A percentile compares a stretch with the other conserved stretches of the same genome.
Conservation (phyloP, 352 stramenopile species). For the Globisporangium nagaii region DNA sequence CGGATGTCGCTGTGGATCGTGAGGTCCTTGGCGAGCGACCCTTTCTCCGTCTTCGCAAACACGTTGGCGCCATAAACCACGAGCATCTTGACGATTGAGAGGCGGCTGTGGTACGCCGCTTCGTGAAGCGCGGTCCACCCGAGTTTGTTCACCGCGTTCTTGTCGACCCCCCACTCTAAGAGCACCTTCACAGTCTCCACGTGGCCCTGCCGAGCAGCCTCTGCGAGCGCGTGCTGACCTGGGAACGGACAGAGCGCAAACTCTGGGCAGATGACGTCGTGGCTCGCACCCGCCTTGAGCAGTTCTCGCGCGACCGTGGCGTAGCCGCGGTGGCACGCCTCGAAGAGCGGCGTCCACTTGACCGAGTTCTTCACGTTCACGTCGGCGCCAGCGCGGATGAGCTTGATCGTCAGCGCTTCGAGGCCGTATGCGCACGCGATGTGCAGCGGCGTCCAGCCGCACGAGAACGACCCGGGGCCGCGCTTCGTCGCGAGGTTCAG, state of each 20-base stretch:
- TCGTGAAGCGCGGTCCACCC: constrained; percentile 81
- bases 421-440: constrained; percentile 77
- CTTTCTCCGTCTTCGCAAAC: constrained; percentile 54
- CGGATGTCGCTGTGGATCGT: constrained; percentile 79
- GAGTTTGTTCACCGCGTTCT: constrained; percentile 67
- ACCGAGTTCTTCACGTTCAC: constrained; percentile 72
- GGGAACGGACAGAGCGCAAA: constrained; percentile 76
- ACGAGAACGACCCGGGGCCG: constrained; percentile 69
- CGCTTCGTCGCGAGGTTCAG: constrained; percentile 61
- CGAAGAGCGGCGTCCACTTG: constrained; percentile 69
- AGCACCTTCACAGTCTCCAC: constrained; percentile 59
- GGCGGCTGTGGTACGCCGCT: constrained; percentile 72
- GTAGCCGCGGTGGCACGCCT: constrained; percentile 74
- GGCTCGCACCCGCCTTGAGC: constrained; percentile 54
- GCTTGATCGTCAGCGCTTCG: constrained; percentile 60
- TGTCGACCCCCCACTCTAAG: constrained; percentile 75
- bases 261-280: constrained; percentile 66
- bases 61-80: constrained; percentile 77
- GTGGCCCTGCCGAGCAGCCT: constrained; percentile 66
- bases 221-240: constrained; percentile 55
- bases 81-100: constrained; percentile 65
- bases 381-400: constrained; percentile 61
- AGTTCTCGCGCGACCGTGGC: constrained; percentile 50
- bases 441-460: constrained; percentile 71
- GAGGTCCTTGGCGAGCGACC: constrained; percentile 62